Evolutionary conservation across 306 rosid species (phyloP), one percentile per base, ranked within the genome.

Genomic region (Hippophae tibetana): DNA sequence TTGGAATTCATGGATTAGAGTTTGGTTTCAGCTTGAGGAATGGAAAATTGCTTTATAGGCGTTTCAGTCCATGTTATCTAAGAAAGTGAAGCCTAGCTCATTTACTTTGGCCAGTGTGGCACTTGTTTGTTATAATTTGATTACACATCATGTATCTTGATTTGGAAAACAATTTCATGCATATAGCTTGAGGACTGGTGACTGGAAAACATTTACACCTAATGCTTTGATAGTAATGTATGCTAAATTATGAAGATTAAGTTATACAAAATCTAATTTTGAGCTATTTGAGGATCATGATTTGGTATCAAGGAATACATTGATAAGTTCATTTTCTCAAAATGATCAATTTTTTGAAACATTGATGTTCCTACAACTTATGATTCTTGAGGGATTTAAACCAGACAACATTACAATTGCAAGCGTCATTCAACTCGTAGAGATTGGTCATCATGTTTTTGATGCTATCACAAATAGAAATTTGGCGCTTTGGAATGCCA

Each of bases 171-270:
- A 89, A 59, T 77, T 89, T 12, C 96, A 83, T 61, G 94, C 84
- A 6, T 77, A 69, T 63, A 52, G 77, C 47, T 41, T 85, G 64
- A 74, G 96, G 56, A 75, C 62, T 31, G 72, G 72, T 11, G 77
- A 77, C 55, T 63, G 61, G 80, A 75, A 57, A 61, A 79, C 90
- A 1, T 83, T 72, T 67, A 83, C 85, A 2, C 81, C 56, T 67
- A 89, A 89, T 66, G 94, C 94, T 43, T 73, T 89, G 76, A 83
- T 89, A 69, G 47, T 83, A 1, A 89, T 85, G 96, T 89, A 89
- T 66, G 84, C 88, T 0, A 85, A 81, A 57, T 45, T 89, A 55
- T 79, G 96, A 40, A 74, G 72, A 65, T 64, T 79, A 53, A 55
- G 57, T 50, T 72, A 89, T 13, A 85, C 90, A 0, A 72, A 67